These are phyloP conservation scores for Cubamyces lactineus DNA, from an alignment of 768 basidiomycete genomes.

Conservation along the genomic window DNA sequence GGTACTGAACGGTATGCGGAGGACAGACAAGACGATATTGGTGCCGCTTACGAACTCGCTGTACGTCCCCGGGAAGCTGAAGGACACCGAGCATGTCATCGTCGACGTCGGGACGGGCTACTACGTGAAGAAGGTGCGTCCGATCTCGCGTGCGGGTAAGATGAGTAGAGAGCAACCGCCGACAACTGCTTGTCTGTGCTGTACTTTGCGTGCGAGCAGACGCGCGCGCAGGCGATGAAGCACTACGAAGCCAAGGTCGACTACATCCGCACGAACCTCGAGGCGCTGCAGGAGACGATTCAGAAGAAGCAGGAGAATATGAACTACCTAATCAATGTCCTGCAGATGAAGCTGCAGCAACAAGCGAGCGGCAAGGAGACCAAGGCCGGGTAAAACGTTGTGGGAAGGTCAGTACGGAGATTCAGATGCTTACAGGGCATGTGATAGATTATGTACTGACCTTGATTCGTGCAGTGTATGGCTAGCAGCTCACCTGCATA, in stretches of 20 bases:
- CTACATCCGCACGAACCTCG: slow-evolving; percentile 82
- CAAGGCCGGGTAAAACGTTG: slow-evolving; percentile 7
- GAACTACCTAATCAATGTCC: slow-evolving; percentile 60
- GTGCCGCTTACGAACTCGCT: slow-evolving; percentile 94
- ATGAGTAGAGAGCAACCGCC: background rate
- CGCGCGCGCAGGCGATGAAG: slow-evolving; percentile 74
- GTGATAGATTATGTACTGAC: background rate
- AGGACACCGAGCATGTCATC: slow-evolving; percentile 83
- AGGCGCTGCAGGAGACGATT: slow-evolving; percentile 86
- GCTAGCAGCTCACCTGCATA: background rate
- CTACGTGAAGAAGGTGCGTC: slow-evolving; percentile 86
- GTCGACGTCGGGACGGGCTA: slow-evolving; percentile 97
- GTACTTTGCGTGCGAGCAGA: slow-evolving; percentile 46
- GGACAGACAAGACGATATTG: slow-evolving; percentile 80
- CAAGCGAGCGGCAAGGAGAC: slow-evolving; percentile 21
- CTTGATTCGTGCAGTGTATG: background rate
- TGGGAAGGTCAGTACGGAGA: background rate
- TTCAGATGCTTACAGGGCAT: too few species aligned
- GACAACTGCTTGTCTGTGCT: background rate
- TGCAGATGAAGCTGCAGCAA: slow-evolving; percentile 25
- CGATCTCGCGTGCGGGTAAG: background rate
- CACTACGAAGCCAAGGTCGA: slow-evolving; percentile 84
- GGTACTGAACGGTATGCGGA: too few species aligned
- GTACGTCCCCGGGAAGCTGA: slow-evolving; percentile 91
- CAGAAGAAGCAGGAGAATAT: slow-evolving; percentile 90